These are phyloP conservation scores for Niveomyces coronatus DNA, from an alignment of 2,329 filamentous ascomycete species.

Conservation along the genomic window DNA sequence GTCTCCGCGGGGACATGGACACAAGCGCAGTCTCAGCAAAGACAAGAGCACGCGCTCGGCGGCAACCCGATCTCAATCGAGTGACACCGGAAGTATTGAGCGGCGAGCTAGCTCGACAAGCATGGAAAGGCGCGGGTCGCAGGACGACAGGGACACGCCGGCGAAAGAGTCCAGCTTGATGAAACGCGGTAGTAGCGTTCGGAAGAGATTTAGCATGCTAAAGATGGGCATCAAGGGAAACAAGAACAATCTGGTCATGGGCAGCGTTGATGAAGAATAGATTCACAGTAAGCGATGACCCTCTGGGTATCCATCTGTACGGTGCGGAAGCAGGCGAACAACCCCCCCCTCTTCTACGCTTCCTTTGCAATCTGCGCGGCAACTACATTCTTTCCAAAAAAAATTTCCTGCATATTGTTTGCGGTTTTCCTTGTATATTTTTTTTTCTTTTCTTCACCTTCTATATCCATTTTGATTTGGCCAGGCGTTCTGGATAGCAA, in stretches of 20 bases:
- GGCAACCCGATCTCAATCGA: slow-evolving; percentile 33
- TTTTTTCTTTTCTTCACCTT: slow-evolving; percentile 10
- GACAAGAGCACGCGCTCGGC: slow-evolving; percentile 21
- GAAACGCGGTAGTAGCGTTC: slow-evolving; percentile 50
- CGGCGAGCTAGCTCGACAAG: slow-evolving; percentile 20
- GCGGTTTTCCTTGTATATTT: slow-evolving; percentile 2
- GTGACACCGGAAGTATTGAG: background rate
- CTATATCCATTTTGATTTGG: slow-evolving; percentile 11
- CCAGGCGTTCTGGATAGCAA: slow-evolving; percentile 28
- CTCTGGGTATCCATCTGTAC: too few relatives aligned
- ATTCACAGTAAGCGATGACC: slow-evolving; percentile 12
- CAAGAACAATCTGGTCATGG: slow-evolving; percentile 43
- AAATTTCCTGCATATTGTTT: slow-evolving; percentile 8
- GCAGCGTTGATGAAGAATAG: slow-evolving; percentile 46
- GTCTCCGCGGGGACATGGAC: slow-evolving; percentile 15
- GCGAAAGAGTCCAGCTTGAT: slow-evolving; percentile 27
- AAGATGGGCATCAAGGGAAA: slow-evolving; percentile 62
- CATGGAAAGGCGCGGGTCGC: slow-evolving; percentile 10
- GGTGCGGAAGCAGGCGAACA: background rate
- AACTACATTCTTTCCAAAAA: background rate
- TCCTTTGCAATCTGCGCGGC: too few relatives aligned
- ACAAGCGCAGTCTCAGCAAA: slow-evolving; percentile 22
- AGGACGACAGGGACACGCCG: slow-evolving; percentile 16
- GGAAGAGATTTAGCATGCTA: slow-evolving; percentile 69
- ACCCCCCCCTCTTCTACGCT: background rate